These are phyloP conservation scores for Vigna nakashimae DNA, from an alignment of 306 rosid species.

Conservation along the genomic window DNA sequence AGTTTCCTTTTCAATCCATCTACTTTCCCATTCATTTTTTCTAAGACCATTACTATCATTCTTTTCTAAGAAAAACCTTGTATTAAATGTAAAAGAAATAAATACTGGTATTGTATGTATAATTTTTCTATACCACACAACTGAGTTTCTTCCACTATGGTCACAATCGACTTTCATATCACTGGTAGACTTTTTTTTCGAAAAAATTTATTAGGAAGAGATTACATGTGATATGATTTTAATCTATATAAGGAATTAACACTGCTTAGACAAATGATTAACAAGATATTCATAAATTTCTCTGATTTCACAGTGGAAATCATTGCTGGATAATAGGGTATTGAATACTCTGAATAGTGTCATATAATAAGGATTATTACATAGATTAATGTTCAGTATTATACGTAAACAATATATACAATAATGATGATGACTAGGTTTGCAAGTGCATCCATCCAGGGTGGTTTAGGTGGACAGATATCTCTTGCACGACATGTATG, in stretches of 20 bases:
- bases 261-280: not conserved
- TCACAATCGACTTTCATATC: too few relatives aligned
- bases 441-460: not conserved
- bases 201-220: too few relatives aligned
- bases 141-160: too few relatives aligned
- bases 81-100: not conserved
- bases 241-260: too few relatives aligned
- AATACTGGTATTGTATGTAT: not conserved
- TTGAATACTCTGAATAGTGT: not conserved
- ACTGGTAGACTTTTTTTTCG: too few relatives aligned
- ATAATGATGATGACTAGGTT: not conserved
- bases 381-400: conserved; percentile 1
- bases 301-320: conserved; percentile 1
- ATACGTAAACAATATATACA: not conserved
- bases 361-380: not conserved
- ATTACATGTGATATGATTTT: too few relatives aligned
- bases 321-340: not conserved
- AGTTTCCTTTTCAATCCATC: conserved; percentile 18
- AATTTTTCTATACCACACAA: not conserved
- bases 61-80: not conserved
- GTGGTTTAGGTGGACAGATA: not conserved
- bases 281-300: not conserved
- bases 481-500: not conserved
- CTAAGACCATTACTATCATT: not conserved
- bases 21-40: not conserved